A percentile compares a stretch with the other conserved stretches of the same genome.
These are phyloP conservation scores for Tremella mesenterica DNA, from an alignment of 768 basidiomycete species.

Conservation along the genomic window DNA sequence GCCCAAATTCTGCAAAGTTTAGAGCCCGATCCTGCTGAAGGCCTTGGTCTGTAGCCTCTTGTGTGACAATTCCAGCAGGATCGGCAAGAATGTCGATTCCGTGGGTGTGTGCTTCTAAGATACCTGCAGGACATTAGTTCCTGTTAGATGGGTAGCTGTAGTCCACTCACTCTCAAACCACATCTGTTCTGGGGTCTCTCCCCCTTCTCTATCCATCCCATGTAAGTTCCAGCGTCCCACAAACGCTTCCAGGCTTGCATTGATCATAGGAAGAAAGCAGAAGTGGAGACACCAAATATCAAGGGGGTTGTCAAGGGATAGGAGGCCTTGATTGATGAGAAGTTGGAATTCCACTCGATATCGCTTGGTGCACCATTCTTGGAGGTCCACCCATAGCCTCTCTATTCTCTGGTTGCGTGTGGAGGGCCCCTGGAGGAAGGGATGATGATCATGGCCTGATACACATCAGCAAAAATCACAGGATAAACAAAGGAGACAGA, in stretches of 20 bases:
- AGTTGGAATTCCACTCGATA: neutral
- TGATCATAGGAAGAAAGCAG: slow-evolving; percentile 2
- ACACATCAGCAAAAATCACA: neutral
- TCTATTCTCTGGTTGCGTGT: slow-evolving; percentile 3
- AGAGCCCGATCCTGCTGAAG: neutral
- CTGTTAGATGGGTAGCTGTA: neutral
- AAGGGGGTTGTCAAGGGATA: neutral
- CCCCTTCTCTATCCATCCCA: neutral
- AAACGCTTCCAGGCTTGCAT: neutral
- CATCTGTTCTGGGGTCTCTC: neutral
- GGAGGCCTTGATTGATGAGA: neutral
- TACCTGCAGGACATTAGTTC: no score
- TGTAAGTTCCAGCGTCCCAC: neutral
- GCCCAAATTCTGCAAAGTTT: neutral
- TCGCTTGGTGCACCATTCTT: neutral
- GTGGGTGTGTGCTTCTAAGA: neutral
- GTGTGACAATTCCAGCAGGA: neutral
- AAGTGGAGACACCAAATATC: slow-evolving; percentile 1
- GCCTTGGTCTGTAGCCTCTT: neutral
- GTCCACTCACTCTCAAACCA: neutral
- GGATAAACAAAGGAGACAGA: neutral
- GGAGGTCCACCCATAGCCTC: slow-evolving; percentile 2
- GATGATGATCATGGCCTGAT: neutral
- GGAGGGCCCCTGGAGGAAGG: slow-evolving; percentile 3
- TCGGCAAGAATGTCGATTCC: neutral